phyloP scores from a whole-genome alignment of 495 filamentous ascomycete species.

The Aspergillus haitiensis region DNA sequence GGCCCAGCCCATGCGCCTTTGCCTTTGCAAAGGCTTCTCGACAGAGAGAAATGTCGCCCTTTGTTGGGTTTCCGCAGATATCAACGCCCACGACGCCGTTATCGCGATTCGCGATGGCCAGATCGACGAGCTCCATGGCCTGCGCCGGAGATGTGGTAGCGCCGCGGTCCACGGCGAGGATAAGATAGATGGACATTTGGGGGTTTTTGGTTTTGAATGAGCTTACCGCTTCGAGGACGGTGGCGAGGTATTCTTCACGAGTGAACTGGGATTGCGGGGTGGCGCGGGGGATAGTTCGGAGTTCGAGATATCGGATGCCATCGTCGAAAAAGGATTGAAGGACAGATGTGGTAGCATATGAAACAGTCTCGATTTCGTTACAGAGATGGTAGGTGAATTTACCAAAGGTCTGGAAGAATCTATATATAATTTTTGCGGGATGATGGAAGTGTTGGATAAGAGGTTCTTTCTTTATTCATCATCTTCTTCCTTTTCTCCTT shows the following conservation, averaged over 20 bases:
- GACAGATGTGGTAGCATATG: conserved; percentile 65
- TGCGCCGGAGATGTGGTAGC: conserved; percentile 49
- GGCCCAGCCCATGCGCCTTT: conserved; percentile 49
- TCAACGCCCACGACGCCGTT: conserved; percentile 74
- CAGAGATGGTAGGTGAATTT: conserved; percentile 74
- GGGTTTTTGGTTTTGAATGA: conserved; percentile 35
- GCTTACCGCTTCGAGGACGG: conserved; percentile 60
- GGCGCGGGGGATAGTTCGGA: conserved; percentile 75
- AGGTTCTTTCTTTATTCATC: neutral
- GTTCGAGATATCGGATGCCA: conserved; percentile 76
- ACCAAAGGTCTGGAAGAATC: conserved; percentile 78
- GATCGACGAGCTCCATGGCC: conserved; percentile 60
- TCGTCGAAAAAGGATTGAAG: conserved; percentile 69
- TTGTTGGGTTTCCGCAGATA: conserved; percentile 74
- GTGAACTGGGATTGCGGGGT: conserved; percentile 54
- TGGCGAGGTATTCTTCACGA: conserved; percentile 62
- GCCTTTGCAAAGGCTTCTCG: conserved; percentile 57
- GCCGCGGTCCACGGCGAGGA: conserved; percentile 74
- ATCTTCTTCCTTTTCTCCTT: neutral
- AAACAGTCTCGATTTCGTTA: conserved; percentile 56
- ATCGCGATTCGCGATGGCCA: conserved; percentile 56
- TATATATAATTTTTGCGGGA: conserved; percentile 23
- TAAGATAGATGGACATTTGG: conserved; percentile 59
- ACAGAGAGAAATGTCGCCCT: conserved; percentile 59
- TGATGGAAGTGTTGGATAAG: neutral